phyloP scores from a whole-genome alignment of 352 stramenopile species.

The Peronospora tabacina region DNA sequence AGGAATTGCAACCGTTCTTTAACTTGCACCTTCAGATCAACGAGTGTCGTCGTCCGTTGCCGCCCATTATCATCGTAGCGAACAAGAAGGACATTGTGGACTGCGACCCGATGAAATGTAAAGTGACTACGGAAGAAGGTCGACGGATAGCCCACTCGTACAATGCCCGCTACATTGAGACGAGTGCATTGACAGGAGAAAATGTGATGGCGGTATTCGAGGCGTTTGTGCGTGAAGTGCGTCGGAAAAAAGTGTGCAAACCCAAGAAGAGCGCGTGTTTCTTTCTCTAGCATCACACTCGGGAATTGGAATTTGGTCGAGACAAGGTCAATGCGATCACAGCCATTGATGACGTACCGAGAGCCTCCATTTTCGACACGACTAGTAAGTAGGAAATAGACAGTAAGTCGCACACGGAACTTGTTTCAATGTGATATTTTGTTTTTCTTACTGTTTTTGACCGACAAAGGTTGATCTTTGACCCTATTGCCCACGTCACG shows the following conservation, averaged over 20 bases:
- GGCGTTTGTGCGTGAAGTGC: slow-evolving; percentile 79
- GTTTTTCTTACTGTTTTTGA: too few relatives aligned
- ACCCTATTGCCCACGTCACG: too few relatives aligned
- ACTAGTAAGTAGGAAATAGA: slow-evolving; percentile 17
- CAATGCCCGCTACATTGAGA: slow-evolving; percentile 85
- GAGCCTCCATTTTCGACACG: too few relatives aligned
- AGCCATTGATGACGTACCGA: background rate
- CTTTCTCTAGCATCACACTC: slow-evolving; percentile 44
- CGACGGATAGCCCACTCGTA: slow-evolving; percentile 79
- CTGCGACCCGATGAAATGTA: slow-evolving; percentile 67
- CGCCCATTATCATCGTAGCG: slow-evolving; percentile 82
- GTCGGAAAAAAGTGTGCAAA: slow-evolving; percentile 73
- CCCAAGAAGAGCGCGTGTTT: slow-evolving; percentile 61
- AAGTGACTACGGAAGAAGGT: slow-evolving; percentile 81
- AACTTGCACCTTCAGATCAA: slow-evolving; percentile 86
- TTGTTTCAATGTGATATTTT: background rate
- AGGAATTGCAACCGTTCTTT: slow-evolving; percentile 86
- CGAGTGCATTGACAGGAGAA: slow-evolving; percentile 73
- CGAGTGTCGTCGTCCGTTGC: slow-evolving; percentile 62
- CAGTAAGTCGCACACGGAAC: slow-evolving; percentile 13
- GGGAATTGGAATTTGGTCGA: slow-evolving; percentile 1
- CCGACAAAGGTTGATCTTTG: too few relatives aligned
- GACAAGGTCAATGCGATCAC: background rate
- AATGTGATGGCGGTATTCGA: slow-evolving; percentile 86
- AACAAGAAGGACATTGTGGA: slow-evolving; percentile 88